A percentile compares a stretch with the other conserved stretches of the same genome.
Evolutionary conservation across 768 basidiomycete species (phyloP).

Genomic region (Gymnopilus junonius): DNA sequence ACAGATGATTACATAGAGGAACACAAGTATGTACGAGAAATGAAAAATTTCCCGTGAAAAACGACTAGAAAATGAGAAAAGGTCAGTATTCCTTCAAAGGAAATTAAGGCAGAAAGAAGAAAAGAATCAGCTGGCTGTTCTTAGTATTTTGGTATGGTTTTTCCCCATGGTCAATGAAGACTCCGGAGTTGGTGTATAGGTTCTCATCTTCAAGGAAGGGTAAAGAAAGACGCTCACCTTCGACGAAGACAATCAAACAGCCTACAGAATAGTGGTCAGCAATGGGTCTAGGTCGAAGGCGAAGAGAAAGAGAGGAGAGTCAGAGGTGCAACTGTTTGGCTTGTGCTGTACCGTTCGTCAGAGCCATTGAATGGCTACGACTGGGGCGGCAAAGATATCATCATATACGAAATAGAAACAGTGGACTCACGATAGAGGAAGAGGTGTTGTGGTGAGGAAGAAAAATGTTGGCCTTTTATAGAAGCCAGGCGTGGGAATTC

Average conservation of each 20-base stretch:
- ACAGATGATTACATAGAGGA: too few relatives aligned
- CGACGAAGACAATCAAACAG: neutral
- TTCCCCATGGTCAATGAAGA: slow-evolving; percentile 48
- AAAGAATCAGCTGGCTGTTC: slow-evolving; percentile 62
- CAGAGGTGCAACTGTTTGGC: slow-evolving; percentile 74
- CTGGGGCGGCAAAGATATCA: slow-evolving; percentile 81
- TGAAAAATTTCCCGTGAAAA: too few relatives aligned
- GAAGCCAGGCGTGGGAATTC: slow-evolving; percentile 35
- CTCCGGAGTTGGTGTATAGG: slow-evolving; percentile 48
- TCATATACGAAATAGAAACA: slow-evolving; percentile 37
- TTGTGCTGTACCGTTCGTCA: slow-evolving; percentile 75
- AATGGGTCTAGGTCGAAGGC: too few relatives aligned
- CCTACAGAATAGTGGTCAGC: neutral
- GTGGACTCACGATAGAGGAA: slow-evolving; percentile 21
- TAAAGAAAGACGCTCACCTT: slow-evolving; percentile 17
- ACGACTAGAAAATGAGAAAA: slow-evolving; percentile 2
- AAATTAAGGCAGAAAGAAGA: neutral
- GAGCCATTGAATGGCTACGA: slow-evolving; percentile 56
- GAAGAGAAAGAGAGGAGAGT: slow-evolving; percentile 28
- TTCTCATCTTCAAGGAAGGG: slow-evolving; percentile 45
- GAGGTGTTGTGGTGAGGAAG: slow-evolving; percentile 2
- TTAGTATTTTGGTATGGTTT: slow-evolving; percentile 52
- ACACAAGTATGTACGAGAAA: too few relatives aligned
- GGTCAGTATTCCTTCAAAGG: neutral
- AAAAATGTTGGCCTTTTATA: slow-evolving; percentile 25